phyloP scores from a whole-genome alignment of 2,329 filamentous ascomycete genomes.

The Boeremia exigua region DNA sequence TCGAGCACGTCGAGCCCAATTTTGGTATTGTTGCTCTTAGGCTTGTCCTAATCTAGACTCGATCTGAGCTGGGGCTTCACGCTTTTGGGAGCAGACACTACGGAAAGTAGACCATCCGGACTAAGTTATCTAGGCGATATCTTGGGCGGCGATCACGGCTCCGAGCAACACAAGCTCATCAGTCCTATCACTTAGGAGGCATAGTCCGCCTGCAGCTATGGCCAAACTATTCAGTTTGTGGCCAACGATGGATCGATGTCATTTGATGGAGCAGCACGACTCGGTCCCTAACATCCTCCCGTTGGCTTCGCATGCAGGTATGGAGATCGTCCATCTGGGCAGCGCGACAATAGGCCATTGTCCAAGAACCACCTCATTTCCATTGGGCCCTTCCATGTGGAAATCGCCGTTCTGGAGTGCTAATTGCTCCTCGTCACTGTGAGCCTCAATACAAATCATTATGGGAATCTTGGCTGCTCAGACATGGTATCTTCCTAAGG shows the following conservation, averaged over 20 bases:
- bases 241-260: neutral
- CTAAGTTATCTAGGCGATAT: conserved; percentile 38
- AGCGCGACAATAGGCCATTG: neutral
- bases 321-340: conserved; percentile 11
- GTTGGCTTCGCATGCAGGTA: conserved; percentile 2
- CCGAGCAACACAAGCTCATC: conserved; percentile 3
- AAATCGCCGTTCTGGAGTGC: conserved; percentile 12
- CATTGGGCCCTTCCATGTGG: conserved; percentile 4
- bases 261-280: neutral
- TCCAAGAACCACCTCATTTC: neutral
- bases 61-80: neutral
- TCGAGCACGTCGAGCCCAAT: neutral
- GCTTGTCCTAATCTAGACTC: conserved; percentile 1
- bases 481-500: conserved; percentile 11
- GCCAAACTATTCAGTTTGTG: conserved; percentile 7
- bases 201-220: neutral
- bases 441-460: conserved; percentile 17
- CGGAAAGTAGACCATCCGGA: conserved; percentile 31
- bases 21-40: neutral
- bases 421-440: neutral
- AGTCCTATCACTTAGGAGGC: neutral
- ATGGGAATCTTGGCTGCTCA: conserved; percentile 23
- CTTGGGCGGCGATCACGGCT: conserved; percentile 22
- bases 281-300: conserved; percentile 3
- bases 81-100: conserved; percentile 12